These are phyloP conservation scores for Clitopilus passeckerianus DNA, from an alignment of 768 basidiomycete genomes.

Conservation along the genomic window DNA sequence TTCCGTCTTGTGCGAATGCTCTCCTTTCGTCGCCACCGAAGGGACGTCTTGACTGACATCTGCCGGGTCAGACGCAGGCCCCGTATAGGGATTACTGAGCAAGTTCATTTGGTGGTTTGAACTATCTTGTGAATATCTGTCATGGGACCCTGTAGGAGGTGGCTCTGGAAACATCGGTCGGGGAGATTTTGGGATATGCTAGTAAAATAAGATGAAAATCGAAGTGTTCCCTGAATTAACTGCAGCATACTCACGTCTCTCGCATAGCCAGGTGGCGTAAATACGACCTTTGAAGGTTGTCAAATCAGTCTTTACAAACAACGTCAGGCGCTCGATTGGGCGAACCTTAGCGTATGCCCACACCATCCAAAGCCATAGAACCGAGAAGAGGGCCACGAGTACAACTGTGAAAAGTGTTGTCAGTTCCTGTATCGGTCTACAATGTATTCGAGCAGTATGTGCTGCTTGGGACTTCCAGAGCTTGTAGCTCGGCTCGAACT, in stretches of 20 bases:
- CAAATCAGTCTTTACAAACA: neutral
- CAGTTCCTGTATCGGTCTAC: neutral
- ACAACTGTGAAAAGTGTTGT: constrained; percentile 40
- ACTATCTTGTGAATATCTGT: constrained; percentile 1
- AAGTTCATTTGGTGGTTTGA: neutral
- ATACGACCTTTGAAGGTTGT: constrained; percentile 42
- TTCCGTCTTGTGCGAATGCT: constrained; percentile 1
- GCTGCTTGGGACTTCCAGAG: too few relatives aligned
- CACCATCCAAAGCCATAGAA: constrained; percentile 64
- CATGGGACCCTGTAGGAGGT: neutral
- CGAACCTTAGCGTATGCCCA: constrained; percentile 79
- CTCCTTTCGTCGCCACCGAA: neutral
- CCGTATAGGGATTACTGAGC: neutral
- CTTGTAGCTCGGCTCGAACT: too few relatives aligned
- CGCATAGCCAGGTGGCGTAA: constrained; percentile 68
- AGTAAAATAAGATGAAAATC: neutral
- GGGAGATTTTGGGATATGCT: constrained; percentile 21
- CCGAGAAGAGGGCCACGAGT: constrained; percentile 53
- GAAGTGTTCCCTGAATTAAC: neutral
- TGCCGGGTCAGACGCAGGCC: neutral
- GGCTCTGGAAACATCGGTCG: constrained; percentile 20
- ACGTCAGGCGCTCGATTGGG: constrained; percentile 2
- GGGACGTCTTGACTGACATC: neutral
- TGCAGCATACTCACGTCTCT: constrained; percentile 43
- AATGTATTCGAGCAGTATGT: too few relatives aligned